A percentile compares a stretch with the other conserved stretches of the same genome.
Conservation (phyloP, 108 stramenopile genomes). For the Nitzschia sp. region DNA sequence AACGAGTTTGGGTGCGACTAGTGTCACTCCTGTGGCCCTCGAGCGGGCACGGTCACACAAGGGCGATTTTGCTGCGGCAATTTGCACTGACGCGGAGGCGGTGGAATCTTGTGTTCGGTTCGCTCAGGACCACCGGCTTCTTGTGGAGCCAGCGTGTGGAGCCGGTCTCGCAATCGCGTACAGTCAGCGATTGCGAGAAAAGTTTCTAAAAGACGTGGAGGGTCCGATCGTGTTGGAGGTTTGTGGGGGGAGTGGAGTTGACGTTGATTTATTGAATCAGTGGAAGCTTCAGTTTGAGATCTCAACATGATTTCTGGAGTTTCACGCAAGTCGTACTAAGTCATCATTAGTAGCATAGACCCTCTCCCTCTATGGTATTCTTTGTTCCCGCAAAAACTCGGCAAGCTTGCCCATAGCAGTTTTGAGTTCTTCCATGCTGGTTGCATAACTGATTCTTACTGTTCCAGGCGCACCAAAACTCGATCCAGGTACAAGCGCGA, state of each 20-base stretch:
- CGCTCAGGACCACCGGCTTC: constrained; percentile 77
- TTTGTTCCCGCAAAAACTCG: constrained; percentile 50
- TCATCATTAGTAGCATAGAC: too few species aligned
- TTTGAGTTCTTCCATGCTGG: constrained; percentile 86
- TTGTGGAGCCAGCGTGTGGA: constrained; percentile 94
- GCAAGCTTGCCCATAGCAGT: constrained; percentile 75
- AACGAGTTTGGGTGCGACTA: constrained; percentile 83
- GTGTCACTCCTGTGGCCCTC: constrained; percentile 76
- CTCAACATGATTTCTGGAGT: not conserved
- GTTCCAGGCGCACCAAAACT: constrained; percentile 92
- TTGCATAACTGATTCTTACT: constrained; percentile 94
- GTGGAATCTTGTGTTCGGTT: constrained; percentile 80
- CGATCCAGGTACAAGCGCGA: constrained; percentile 95
- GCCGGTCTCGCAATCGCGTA: constrained; percentile 85
- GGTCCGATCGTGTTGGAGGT: constrained; percentile 82
- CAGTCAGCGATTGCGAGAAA: constrained; percentile 58
- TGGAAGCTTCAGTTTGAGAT: constrained; percentile 50
- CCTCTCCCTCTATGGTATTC: too few species aligned
- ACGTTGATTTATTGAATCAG: constrained; percentile 56
- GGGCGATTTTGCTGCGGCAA: constrained; percentile 49
- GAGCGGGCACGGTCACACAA: constrained; percentile 55
- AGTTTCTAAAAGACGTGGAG: constrained; percentile 37
- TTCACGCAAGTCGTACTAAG: too few species aligned
- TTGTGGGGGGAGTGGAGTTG: constrained; percentile 84
- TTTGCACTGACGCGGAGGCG: constrained; percentile 85